Percentiles rank a stretch among this genome's conserved stretches.
These are phyloP conservation scores for Rhynchosporium graminicola DNA, from an alignment of 2,329 filamentous ascomycete species.

Conservation along the genomic window DNA sequence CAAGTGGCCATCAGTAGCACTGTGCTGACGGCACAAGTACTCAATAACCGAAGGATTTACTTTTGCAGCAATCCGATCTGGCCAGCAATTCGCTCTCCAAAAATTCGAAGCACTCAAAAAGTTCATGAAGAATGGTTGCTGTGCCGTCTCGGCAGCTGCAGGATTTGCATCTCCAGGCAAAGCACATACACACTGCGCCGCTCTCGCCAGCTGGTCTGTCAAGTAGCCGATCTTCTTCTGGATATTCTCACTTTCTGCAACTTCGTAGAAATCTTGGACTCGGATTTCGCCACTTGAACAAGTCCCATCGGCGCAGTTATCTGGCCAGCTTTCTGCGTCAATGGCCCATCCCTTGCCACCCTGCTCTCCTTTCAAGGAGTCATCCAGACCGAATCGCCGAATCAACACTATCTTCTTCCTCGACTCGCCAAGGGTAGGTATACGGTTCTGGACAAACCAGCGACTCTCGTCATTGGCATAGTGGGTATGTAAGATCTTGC, in stretches of 20 bases:
- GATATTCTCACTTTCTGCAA: slow-evolving; percentile 73
- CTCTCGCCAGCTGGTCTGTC: slow-evolving; percentile 74
- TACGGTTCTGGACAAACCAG: slow-evolving; percentile 78
- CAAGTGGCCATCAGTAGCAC: slow-evolving; percentile 41
- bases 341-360: slow-evolving; percentile 56
- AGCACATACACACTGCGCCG: slow-evolving; percentile 54
- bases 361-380: slow-evolving; percentile 53
- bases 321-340: slow-evolving; percentile 72
- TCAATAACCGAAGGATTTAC: slow-evolving; percentile 76
- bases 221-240: slow-evolving; percentile 76
- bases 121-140: slow-evolving; percentile 77
- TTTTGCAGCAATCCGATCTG: slow-evolving; percentile 83
- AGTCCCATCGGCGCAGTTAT: slow-evolving; percentile 79
- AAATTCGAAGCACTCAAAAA: slow-evolving; percentile 92
- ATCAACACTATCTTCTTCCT: slow-evolving; percentile 84
- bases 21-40: slow-evolving; percentile 60
- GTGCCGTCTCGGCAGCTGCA: slow-evolving; percentile 29
- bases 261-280: slow-evolving; percentile 94
- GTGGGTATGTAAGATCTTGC: slow-evolving; percentile 69
- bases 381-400: slow-evolving; percentile 72
- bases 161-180: slow-evolving; percentile 45
- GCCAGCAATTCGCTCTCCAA: slow-evolving; percentile 90
- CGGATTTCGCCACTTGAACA: slow-evolving; percentile 72
- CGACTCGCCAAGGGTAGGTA: slow-evolving; percentile 76
- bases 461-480: slow-evolving; percentile 62